Evolutionary conservation across 805 yeast genomes (phyloP).

Genomic region (Priceomyces castillae): DNA sequence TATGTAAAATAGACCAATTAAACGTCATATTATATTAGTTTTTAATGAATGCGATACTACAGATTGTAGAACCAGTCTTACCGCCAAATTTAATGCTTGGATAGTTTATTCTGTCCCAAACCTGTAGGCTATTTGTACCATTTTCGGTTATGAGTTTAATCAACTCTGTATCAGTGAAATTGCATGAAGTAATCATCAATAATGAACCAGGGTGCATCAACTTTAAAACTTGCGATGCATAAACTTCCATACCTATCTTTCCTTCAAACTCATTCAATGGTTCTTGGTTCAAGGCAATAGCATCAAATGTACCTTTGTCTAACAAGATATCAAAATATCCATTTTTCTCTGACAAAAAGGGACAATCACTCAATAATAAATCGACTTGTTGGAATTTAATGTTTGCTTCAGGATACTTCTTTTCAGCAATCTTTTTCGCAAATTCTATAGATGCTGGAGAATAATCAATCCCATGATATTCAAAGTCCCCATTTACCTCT

Average conservation of each 20-base stretch:
- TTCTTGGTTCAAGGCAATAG: constrained; percentile 80
- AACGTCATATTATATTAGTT: constrained; percentile 7
- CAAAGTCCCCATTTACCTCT: constrained; percentile 41
- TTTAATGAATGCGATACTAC: constrained; percentile 75
- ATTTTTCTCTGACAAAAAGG: constrained; percentile 32
- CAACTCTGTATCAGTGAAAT: constrained; percentile 83
- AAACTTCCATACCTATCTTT: constrained; percentile 53
- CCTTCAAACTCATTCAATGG: constrained; percentile 42
- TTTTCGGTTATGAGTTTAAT: constrained; percentile 48
- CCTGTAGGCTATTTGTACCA: constrained; percentile 41
- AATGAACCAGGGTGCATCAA: constrained; percentile 56
- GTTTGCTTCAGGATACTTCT: constrained; percentile 30
- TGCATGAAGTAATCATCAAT: constrained; percentile 84
- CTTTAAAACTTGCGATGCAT: constrained; percentile 57
- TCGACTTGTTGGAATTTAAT: constrained; percentile 68
- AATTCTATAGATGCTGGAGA: constrained; percentile 76
- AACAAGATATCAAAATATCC: constrained; percentile 67
- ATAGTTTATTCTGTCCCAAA: constrained; percentile 68
- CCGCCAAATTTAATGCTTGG: constrained; percentile 92
- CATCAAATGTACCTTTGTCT: constrained; percentile 97
- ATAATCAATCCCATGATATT: constrained; percentile 74
- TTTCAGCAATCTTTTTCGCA: constrained; percentile 57
- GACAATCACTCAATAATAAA: constrained; percentile 45
- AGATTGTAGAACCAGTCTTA: constrained; percentile 78
- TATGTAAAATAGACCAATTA: constrained; percentile 1